These are phyloP conservation scores for Suillus occidentalis DNA, from an alignment of 768 basidiomycete genomes.

Conservation along the genomic window DNA sequence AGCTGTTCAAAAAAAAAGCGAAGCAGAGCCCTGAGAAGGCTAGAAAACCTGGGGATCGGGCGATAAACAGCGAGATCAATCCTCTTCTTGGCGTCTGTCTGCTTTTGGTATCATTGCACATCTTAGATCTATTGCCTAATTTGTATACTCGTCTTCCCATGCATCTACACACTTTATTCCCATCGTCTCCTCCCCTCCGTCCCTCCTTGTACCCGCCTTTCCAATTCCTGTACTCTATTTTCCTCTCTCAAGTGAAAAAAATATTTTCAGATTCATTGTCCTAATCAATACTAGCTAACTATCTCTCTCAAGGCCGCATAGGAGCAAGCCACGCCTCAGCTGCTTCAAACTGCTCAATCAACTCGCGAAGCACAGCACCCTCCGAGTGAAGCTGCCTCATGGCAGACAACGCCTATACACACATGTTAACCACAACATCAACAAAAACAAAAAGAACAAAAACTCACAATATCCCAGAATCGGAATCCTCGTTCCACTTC, in stretches of 20 bases:
- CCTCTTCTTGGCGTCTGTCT: too few species aligned
- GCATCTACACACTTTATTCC: slow-evolving; percentile 16
- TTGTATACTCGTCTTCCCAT: slow-evolving; percentile 9
- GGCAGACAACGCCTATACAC: slow-evolving; percentile 72
- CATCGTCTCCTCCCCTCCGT: slow-evolving; percentile 21
- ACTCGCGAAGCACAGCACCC: slow-evolving; percentile 74
- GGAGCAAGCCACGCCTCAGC: slow-evolving; percentile 94
- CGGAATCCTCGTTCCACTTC: slow-evolving; percentile 97
- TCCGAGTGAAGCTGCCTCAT: slow-evolving; percentile 89
- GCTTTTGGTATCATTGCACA: slow-evolving; percentile 4
- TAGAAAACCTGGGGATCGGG: slow-evolving; percentile 20
- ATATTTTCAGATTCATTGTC: too few species aligned
- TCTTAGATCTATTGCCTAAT: slow-evolving; percentile 11
- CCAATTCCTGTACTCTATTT: too few species aligned
- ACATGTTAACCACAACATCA: slow-evolving; percentile 24
- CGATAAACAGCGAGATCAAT: slow-evolving; percentile 22
- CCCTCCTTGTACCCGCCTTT: slow-evolving; percentile 9
- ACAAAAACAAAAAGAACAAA: slow-evolving; percentile 2
- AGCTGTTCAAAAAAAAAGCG: slow-evolving; percentile 21
- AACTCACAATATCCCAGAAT: slow-evolving; percentile 96
- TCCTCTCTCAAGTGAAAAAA: too few species aligned
- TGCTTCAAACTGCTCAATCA: slow-evolving; percentile 95
- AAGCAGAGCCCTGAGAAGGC: slow-evolving; percentile 18
- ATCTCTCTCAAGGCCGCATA: slow-evolving; percentile 43
- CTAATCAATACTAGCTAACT: too few species aligned